phyloP scores from a whole-genome alignment of 768 basidiomycete species.

The Hysterangium stoloniferum region DNA sequence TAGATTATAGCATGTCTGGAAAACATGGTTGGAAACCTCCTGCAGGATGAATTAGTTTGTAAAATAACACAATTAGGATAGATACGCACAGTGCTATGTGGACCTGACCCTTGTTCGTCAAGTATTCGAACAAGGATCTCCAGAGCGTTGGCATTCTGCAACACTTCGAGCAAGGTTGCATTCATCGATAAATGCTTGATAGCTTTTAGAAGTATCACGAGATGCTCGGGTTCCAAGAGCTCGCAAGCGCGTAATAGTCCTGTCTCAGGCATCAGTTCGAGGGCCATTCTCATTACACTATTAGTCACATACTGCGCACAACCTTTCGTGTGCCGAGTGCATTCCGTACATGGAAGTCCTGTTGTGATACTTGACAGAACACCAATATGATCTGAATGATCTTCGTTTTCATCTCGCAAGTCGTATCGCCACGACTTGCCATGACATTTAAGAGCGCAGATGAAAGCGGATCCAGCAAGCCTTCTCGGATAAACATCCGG shows the following conservation, averaged over 20 bases:
- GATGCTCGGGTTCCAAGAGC: conserved; percentile 76
- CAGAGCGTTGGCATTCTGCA: conserved; percentile 94
- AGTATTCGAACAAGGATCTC: conserved; percentile 84
- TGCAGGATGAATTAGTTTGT: conserved; percentile 25
- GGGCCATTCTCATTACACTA: conserved; percentile 6
- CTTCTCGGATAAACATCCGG: conserved; percentile 95
- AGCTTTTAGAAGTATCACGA: conserved; percentile 86
- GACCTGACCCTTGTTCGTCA: conserved; percentile 70
- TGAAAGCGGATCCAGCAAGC: conserved; percentile 86
- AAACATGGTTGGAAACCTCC: conserved; percentile 97
- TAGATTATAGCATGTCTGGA: conserved; percentile 96
- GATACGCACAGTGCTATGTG: conserved; percentile 61
- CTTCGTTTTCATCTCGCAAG: conserved; percentile 75
- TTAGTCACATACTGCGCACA: conserved; percentile 61
- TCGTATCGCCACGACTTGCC: conserved; percentile 55
- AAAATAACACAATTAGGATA: not conserved
- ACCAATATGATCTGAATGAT: conserved; percentile 84
- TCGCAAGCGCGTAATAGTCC: conserved; percentile 85
- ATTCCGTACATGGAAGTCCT: conserved; percentile 87
- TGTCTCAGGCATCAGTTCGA: conserved; percentile 23
- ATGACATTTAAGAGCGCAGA: conserved; percentile 86
- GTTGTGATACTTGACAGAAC: conserved; percentile 95
- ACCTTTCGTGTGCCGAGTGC: conserved; percentile 88
- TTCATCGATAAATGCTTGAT: conserved; percentile 97
- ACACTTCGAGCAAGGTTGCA: conserved; percentile 77